Percentiles rank a stretch among this genome's conserved stretches.
phyloP scores from a whole-genome alignment of 2,329 filamentous ascomycete species.

The Dissoconium aciculare region DNA sequence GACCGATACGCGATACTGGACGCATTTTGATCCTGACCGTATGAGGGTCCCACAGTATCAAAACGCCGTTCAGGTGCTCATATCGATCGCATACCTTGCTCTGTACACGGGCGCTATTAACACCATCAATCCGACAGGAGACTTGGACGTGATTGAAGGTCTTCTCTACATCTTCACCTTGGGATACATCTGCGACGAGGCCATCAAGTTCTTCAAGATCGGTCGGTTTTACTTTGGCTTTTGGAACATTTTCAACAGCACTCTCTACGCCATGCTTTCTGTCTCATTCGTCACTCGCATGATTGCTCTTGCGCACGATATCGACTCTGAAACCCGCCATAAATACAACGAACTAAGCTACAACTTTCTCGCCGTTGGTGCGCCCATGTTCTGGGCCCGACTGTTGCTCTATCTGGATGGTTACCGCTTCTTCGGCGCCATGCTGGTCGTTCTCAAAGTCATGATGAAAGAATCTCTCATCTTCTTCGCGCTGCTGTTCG shows the following conservation, averaged over 20 bases:
- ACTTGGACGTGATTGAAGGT: constrained; percentile 70
- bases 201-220: constrained; percentile 84
- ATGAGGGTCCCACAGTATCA: constrained; percentile 90
- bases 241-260: constrained; percentile 89
- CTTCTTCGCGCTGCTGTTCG: constrained; percentile 79
- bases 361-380: constrained; percentile 83
- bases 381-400: constrained; percentile 94
- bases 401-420: constrained; percentile 85
- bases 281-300: constrained; percentile 68
- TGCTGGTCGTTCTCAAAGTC: constrained; percentile 85
- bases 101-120: constrained; percentile 89
- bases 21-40: constrained; percentile 82
- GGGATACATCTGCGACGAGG: constrained; percentile 79
- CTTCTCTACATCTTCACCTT: constrained; percentile 82
- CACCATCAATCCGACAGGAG: constrained; percentile 67
- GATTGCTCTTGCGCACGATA: constrained; percentile 53
- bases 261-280: constrained; percentile 64
- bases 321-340: constrained; percentile 33
- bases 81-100: constrained; percentile 67
- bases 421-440: constrained; percentile 89
- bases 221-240: constrained; percentile 84
- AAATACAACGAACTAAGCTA: constrained; percentile 72
- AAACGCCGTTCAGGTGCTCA: constrained; percentile 72
- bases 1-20: constrained; percentile 60
- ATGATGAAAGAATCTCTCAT: constrained; percentile 61